Conservation (phyloP, 1,284 basidiomycete species). For the Ceratobasidium sp. region DNA sequence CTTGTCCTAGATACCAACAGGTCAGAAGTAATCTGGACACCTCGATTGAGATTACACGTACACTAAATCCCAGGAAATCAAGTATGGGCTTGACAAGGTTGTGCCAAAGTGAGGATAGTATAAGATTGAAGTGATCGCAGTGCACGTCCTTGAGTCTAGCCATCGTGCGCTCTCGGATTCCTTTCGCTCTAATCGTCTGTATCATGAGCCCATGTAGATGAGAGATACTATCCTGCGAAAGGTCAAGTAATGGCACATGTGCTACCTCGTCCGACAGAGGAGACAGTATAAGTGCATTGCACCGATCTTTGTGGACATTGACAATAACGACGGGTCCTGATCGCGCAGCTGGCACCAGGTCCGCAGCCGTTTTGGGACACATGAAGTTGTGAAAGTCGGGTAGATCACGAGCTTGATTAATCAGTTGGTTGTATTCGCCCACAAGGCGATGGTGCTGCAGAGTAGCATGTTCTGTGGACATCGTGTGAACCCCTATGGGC, state of each 20-base stretch:
- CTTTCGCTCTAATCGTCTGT: neutral
- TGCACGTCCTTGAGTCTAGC: neutral
- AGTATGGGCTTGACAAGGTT: neutral
- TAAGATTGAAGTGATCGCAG: neutral
- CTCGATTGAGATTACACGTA: neutral
- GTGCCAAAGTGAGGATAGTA: neutral
- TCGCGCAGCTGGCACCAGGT: neutral
- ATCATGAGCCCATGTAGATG: neutral
- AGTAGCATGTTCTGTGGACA: neutral
- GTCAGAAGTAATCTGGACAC: neutral
- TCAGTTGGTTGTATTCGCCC: neutral
- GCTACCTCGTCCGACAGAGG: neutral
- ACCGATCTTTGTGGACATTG: neutral
- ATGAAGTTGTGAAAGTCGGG: conserved; percentile 18
- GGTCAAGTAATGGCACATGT: neutral
- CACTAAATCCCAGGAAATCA: neutral
- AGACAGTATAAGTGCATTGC: neutral
- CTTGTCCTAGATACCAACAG: too few species aligned
- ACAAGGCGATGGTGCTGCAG: neutral
- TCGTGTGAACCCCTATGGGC: neutral
- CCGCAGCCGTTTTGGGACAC: neutral
- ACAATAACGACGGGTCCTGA: neutral
- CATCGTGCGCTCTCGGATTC: too few species aligned
- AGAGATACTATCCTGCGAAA: neutral
- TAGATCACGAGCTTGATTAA: neutral